Percentiles rank a stretch among this genome's conserved stretches.
Evolutionary conservation across 495 filamentous ascomycete species (phyloP).

Genomic region (Daldinia bambusicola): DNA sequence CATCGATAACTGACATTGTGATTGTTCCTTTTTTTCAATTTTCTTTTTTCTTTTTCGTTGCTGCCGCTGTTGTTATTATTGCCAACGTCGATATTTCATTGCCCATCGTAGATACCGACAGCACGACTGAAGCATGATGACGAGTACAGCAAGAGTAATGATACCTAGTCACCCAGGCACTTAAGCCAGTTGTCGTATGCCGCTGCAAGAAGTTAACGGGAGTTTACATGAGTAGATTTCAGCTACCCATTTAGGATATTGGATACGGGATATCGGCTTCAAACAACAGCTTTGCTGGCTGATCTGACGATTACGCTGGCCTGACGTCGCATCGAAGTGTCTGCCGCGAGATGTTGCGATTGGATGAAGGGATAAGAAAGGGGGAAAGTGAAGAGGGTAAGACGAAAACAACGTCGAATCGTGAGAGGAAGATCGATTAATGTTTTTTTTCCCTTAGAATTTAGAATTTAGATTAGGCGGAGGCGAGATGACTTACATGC

Average conservation of each 20-base stretch:
- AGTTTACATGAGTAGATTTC: conserved; percentile 18
- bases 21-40: too few relatives aligned
- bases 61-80: background rate
- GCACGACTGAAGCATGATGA: conserved; percentile 14
- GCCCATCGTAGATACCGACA: background rate
- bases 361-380: conserved; percentile 20
- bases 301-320: conserved; percentile 39
- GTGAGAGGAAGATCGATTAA: conserved; percentile 36
- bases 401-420: conserved; percentile 38
- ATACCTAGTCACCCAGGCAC: background rate
- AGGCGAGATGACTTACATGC: conserved; percentile 42
- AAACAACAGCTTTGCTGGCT: conserved; percentile 27
- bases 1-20: background rate
- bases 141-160: conserved; percentile 27
- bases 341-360: conserved; percentile 37
- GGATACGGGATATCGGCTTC: conserved; percentile 41
- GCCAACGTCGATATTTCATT: background rate
- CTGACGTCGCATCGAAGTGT: conserved; percentile 38
- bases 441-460: too few relatives aligned
- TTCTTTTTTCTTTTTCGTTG: too few relatives aligned
- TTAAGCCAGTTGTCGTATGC: conserved; percentile 17
- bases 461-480: conserved; percentile 37
- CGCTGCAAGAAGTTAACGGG: conserved; percentile 28
- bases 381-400: conserved; percentile 33
- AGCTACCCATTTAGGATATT: conserved; percentile 36